Evolutionary conservation across 1,284 basidiomycete species (phyloP).

Genomic region (Clitocybe nebularis): DNA sequence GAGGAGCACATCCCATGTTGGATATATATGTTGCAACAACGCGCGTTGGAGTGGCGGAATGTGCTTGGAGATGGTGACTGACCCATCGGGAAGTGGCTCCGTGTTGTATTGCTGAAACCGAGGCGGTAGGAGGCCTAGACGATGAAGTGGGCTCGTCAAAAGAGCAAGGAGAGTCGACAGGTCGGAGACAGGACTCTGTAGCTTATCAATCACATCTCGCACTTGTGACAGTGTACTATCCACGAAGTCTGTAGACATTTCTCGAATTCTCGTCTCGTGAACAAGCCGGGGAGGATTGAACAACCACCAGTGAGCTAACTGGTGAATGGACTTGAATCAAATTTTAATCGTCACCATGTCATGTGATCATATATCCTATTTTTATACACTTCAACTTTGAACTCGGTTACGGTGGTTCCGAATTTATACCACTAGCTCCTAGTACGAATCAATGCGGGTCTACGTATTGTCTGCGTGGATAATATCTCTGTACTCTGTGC

Average conservation of each 20-base stretch:
- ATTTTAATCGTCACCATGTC: too few relatives aligned
- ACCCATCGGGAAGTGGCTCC: slow-evolving; percentile 27
- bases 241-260: slow-evolving; percentile 15
- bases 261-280: too few relatives aligned
- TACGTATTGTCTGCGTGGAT: too few relatives aligned
- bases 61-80: slow-evolving; percentile 40
- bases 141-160: slow-evolving; percentile 54
- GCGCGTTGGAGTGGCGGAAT: slow-evolving; percentile 58
- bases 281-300: too few relatives aligned
- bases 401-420: too few relatives aligned
- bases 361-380: too few relatives aligned
- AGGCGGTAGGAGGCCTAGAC: slow-evolving; percentile 55
- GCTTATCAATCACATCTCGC: slow-evolving; percentile 43
- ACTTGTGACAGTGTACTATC: slow-evolving; percentile 30
- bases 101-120: slow-evolving; percentile 38
- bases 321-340: too few relatives aligned
- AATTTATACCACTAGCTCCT: too few relatives aligned
- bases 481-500: too few relatives aligned
- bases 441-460: too few relatives aligned
- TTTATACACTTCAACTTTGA: too few relatives aligned
- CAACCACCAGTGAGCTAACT: too few relatives aligned
- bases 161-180: slow-evolving; percentile 48
- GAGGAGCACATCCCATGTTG: slow-evolving; percentile 65
- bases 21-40: slow-evolving; percentile 61
- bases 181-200: slow-evolving; percentile 51